Evolutionary conservation across 805 yeast genomes (phyloP), one percentile per base, ranked within the genome.

Genomic region (Candida cerambycidarum): DNA sequence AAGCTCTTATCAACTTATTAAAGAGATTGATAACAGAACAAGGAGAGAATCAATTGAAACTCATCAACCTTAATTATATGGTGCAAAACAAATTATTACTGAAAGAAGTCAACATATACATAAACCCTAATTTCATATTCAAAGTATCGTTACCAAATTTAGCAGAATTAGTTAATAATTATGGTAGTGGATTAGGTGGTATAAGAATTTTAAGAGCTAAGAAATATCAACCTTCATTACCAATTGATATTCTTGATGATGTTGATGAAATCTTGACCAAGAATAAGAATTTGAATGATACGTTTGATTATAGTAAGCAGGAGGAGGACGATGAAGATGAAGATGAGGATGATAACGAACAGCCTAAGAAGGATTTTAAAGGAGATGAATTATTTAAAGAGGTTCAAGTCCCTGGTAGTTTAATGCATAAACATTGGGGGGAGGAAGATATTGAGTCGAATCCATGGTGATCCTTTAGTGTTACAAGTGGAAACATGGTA

Each of bases 151-250:
- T 89, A 21, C 97, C 97, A 1, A 80, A 83, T n/a, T 55, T 79
- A 8, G 66, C 78, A 2, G 97, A 92, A 60, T 64, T 89, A 59
- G 73, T 88, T 18, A 79, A 77, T 43, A 74, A 76, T 32, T 92
- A 88, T 71, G 95, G 96, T 2, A 78, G 87, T 1, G 89, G 90
- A 7, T 56, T 81, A 13, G 83, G 86, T 3, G 86, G 88, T 1
- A 61, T 78, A 1, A 73, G 78, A 41, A 69, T 69, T 31, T 66
- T 69, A 15, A 74, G 81, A 39, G 76, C 85, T 14, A 67, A 69
- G 43, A 65, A 74, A 41, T 83, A 73, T 55, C 87, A 83, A 57
- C 97, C 97, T 1, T 66, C 79, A 16, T 62, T 89, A 36, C 92
- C 96, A 0, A 63, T 80, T 15, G 80, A 79, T 13, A 69, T 89